Evolutionary conservation across 129 eudicot species (phyloP).

Genomic region (Pulicaria dysenterica): DNA sequence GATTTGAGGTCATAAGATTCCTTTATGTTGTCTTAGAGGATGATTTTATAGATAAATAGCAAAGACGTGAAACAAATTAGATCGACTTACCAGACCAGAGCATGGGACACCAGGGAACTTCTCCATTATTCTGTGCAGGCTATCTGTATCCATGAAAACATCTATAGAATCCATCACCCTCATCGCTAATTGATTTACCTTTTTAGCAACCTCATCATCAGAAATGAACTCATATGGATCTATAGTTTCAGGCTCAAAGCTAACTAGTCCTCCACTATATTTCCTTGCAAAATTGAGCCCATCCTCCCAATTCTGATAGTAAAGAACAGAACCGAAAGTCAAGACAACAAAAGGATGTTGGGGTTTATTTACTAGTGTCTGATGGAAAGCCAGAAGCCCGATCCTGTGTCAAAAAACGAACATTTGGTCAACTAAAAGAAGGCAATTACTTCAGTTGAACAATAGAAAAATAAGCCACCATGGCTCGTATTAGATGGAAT

Average conservation of each 20-base stretch:
- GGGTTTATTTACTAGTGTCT: slow-evolving; percentile 61
- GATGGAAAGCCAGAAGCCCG: slow-evolving; percentile 76
- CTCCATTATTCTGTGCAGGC: slow-evolving; percentile 43
- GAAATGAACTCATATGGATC: slow-evolving; percentile 40
- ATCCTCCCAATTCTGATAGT: slow-evolving; percentile 62
- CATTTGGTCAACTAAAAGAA: slow-evolving; percentile 9
- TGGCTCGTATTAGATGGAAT: not conserved
- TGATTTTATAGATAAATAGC: not conserved
- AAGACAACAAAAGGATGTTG: slow-evolving; percentile 71
- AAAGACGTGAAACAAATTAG: slow-evolving; percentile 12
- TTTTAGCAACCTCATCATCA: slow-evolving; percentile 66
- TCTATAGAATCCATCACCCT: slow-evolving; percentile 46
- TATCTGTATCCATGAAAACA: slow-evolving; percentile 45
- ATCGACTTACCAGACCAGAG: slow-evolving; percentile 63
- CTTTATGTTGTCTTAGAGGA: slow-evolving; percentile 1
- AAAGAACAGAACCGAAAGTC: slow-evolving; percentile 74
- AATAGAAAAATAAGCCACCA: not conserved
- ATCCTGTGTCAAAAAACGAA: slow-evolving; percentile 56
- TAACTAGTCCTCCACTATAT: slow-evolving; percentile 35
- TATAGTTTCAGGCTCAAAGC: slow-evolving; percentile 63
- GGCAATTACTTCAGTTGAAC: too few species aligned
- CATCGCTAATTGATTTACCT: slow-evolving; percentile 46
- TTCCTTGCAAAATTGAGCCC: slow-evolving; percentile 62
- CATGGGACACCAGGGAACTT: slow-evolving; percentile 44
- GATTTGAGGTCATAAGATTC: too few species aligned